Percentiles rank a stretch among this genome's conserved stretches.
These are phyloP conservation scores for Rhodocollybia butyracea DNA, from an alignment of 768 basidiomycete genomes.

Conservation along the genomic window DNA sequence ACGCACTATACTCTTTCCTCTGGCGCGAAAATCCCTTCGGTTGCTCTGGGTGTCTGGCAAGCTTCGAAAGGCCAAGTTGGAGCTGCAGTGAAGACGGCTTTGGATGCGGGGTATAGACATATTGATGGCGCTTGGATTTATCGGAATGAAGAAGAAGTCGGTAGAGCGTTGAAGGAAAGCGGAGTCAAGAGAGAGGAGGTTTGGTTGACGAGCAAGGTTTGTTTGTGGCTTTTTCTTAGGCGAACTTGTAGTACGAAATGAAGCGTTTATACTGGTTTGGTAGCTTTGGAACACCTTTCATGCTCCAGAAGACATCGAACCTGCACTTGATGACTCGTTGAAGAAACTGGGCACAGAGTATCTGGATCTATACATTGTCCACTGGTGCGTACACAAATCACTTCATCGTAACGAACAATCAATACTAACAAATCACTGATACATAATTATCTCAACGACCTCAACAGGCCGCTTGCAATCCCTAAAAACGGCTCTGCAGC, in stretches of 20 bases:
- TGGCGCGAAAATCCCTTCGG: constrained; percentile 64
- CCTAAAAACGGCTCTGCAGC: constrained; percentile 42
- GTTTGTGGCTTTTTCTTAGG: not conserved
- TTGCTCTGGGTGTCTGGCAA: constrained; percentile 70
- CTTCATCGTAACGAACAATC: no score
- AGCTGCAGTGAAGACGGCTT: constrained; percentile 31
- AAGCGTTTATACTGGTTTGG: not conserved
- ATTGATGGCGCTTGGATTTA: constrained; percentile 77
- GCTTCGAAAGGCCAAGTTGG: constrained; percentile 59
- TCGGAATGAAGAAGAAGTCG: constrained; percentile 70
- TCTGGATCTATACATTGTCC: constrained; percentile 79
- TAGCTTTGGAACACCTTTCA: constrained; percentile 81
- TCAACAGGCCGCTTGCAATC: constrained; percentile 61
- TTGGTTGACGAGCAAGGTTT: constrained; percentile 47
- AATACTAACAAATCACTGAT: no score
- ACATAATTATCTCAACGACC: not conserved
- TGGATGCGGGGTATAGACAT: constrained; percentile 64
- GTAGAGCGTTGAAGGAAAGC: constrained; percentile 56
- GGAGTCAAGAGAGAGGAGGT: constrained; percentile 58
- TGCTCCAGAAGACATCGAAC: constrained; percentile 67
- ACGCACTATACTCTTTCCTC: constrained; percentile 59
- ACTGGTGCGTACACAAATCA: constrained; percentile 47
- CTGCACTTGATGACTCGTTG: constrained; percentile 64
- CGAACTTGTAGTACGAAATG: no score
- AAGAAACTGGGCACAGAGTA: constrained; percentile 60